Evolutionary conservation across 208 protist species (phyloP), one percentile per base, ranked within the genome.

Genomic region (Jaenimonas drosophilae): DNA sequence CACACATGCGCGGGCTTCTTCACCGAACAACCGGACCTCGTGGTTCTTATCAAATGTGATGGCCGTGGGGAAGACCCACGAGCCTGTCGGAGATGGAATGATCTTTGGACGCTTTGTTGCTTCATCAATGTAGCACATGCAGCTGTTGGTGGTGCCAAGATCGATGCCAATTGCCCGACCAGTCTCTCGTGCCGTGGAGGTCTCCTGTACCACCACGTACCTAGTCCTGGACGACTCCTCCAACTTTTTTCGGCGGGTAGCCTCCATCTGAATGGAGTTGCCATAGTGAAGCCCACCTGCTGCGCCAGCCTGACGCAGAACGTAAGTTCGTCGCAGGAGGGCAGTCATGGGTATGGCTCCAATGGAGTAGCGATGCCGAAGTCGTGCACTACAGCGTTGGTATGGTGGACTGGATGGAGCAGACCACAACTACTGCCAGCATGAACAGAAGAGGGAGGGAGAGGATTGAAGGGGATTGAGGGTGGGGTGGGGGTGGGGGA

Each of bases 81-180:
- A 94, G 5, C 86, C 86, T 2, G 86, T 89, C 26, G 86, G 86
- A 0, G 86, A 91, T 1, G 88, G 88, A 41, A 95, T 92, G 40
- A 95, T 90, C 49, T 88, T 89, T 14, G 88, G 88, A 44, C 67
- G 70, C 25, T 61, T 64, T 0, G 81, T 86, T 16, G 27, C 59
- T 0, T 60, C 42, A 44, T 95, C 84, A 49, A 95, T 79, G 57
- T 93, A 95, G 34, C 76, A 88, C 17, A 98, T 91, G 70, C 95
- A 98, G 66, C 89, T 97, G 70, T 98, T 98, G 11, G 96, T 99
- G 4, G 96, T 99, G 46, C 97, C 97, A n/a, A 99, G 70, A 72
- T 99, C 97, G 52, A 99, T 98, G 50, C 97, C 97, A 61, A 98
- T 88, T 17, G 76, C 69, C 3, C 86, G 81, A 20, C 81, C 80